Conservation (phyloP, 179 eudicot species). For the Nepenthes alata region DNA sequence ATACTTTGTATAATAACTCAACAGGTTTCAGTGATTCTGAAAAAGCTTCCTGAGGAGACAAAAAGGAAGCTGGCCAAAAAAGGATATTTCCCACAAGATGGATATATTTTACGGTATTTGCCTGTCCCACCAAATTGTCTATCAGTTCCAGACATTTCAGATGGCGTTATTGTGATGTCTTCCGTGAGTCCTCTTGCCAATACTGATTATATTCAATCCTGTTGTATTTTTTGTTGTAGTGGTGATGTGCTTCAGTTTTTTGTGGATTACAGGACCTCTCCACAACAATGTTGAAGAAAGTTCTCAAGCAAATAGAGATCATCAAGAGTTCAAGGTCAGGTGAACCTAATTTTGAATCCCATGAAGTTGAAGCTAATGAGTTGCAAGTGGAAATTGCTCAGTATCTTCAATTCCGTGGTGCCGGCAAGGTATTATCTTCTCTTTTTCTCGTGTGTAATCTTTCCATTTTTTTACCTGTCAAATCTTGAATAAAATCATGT, state of each 20-base stretch:
- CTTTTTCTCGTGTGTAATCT: neutral
- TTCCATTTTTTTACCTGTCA: neutral
- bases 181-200: conserved; percentile 41
- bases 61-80: conserved; percentile 55
- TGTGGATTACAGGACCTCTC: conserved; percentile 56
- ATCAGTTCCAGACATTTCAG: conserved; percentile 91
- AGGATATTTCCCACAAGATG: conserved; percentile 83
- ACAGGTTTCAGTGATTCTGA: conserved; percentile 62
- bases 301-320: conserved; percentile 68
- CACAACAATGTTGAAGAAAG: conserved; percentile 59
- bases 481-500: neutral
- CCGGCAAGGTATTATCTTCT: conserved; percentile 56
- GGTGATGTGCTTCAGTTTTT: conserved; percentile 1
- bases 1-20: neutral
- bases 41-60: conserved; percentile 55
- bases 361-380: conserved; percentile 82
- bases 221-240: neutral
- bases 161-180: conserved; percentile 83
- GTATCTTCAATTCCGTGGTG: conserved; percentile 75
- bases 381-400: conserved; percentile 69
- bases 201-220: neutral
- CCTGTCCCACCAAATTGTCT: conserved; percentile 96
- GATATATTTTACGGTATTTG: conserved; percentile 54
- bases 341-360: conserved; percentile 78
- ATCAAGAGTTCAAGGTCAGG: conserved; percentile 85